A percentile compares a stretch with the other conserved stretches of the same genome.
phyloP scores from a whole-genome alignment of 2,329 filamentous ascomycete genomes.

The Fusarium sp. region DNA sequence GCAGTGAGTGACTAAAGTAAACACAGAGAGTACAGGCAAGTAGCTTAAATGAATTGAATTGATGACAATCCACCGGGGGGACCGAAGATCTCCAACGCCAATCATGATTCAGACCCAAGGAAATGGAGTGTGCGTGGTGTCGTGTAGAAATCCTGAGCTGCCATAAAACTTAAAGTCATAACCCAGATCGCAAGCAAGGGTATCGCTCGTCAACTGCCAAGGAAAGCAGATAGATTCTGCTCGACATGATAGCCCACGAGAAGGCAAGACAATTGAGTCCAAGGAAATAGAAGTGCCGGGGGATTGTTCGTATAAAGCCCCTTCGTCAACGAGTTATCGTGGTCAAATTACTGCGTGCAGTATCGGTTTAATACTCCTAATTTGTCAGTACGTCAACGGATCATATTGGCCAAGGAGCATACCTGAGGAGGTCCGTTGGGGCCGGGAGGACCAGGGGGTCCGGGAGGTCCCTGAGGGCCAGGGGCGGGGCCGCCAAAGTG shows the following conservation, averaged over 20 bases:
- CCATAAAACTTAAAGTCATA: slow-evolving; percentile 48
- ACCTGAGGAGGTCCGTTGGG: slow-evolving; percentile 56
- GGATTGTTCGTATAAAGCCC: slow-evolving; percentile 39
- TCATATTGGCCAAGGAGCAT: slow-evolving; percentile 26
- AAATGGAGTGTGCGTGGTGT: slow-evolving; percentile 49
- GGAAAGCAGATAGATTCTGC: slow-evolving; percentile 40
- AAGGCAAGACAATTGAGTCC: slow-evolving; percentile 45
- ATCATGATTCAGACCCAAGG: slow-evolving; percentile 55
- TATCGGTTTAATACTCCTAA: slow-evolving; percentile 31
- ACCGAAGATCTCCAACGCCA: slow-evolving; percentile 57
- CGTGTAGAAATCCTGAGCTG: slow-evolving; percentile 48
- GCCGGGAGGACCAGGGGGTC: slow-evolving; percentile 53
- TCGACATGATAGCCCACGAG: slow-evolving; percentile 36
- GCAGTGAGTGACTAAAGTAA: slow-evolving; percentile 44
- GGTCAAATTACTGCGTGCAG: slow-evolving; percentile 44
- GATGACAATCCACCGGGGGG: slow-evolving; percentile 51
- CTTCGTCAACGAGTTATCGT: slow-evolving; percentile 47
- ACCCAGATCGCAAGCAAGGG: slow-evolving; percentile 42
- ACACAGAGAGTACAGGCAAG: slow-evolving; percentile 42
- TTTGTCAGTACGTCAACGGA: slow-evolving; percentile 3
- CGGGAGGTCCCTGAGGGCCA: slow-evolving; percentile 57
- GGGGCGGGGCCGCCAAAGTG: slow-evolving; percentile 60
- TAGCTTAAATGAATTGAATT: slow-evolving; percentile 52
- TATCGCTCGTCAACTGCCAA: slow-evolving; percentile 43
- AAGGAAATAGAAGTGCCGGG: slow-evolving; percentile 44